phyloP scores from a whole-genome alignment of 805 yeast genomes.

The Candida caryicola region DNA sequence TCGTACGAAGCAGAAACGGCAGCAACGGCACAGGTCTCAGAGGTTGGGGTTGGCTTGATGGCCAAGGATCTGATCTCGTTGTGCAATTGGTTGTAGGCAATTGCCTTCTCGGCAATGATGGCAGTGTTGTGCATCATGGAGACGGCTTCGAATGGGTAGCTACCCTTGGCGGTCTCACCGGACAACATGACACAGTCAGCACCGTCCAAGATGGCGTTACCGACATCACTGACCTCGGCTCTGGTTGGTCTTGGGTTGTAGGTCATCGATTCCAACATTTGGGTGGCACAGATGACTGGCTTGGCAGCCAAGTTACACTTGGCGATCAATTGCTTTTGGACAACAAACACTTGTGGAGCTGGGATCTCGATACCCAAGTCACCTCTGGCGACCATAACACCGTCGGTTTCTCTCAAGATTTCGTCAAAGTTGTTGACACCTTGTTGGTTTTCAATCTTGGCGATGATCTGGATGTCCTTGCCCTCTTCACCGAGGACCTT shows the following conservation, averaged over 20 bases:
- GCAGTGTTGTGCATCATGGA: constrained; percentile 98
- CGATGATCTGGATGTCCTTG: constrained; percentile 90
- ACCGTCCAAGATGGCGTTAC: constrained; percentile 98
- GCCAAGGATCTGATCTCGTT: constrained; percentile 87
- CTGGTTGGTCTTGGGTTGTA: constrained; percentile 99
- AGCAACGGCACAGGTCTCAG: constrained; percentile 96
- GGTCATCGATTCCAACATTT: constrained; percentile 99
- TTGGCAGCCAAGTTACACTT: constrained; percentile 99
- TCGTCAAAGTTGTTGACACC: constrained; percentile 99
- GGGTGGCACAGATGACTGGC: constrained; percentile 99
- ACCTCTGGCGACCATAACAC: constrained; percentile 99
- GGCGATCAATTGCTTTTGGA: constrained; percentile 98
- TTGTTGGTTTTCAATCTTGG: constrained; percentile 98
- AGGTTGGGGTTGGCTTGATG: constrained; percentile 83
- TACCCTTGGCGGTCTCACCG: constrained; percentile 99
- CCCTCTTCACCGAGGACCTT: constrained; percentile 96
- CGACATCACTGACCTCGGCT: constrained; percentile 99
- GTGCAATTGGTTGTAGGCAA: constrained; percentile 80
- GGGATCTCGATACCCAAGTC: constrained; percentile 99
- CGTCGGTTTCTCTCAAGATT: constrained; percentile 90
- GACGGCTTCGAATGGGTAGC: constrained; percentile 96
- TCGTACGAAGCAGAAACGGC: constrained; percentile 96
- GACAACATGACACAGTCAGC: constrained; percentile 99
- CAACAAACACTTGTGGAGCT: constrained; percentile 97
- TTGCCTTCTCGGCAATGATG: constrained; percentile 93